A percentile compares a stretch with the other conserved stretches of the same genome.
These are phyloP conservation scores for Fusarium buharicum DNA, from an alignment of 2,329 filamentous ascomycete genomes.

Conservation along the genomic window DNA sequence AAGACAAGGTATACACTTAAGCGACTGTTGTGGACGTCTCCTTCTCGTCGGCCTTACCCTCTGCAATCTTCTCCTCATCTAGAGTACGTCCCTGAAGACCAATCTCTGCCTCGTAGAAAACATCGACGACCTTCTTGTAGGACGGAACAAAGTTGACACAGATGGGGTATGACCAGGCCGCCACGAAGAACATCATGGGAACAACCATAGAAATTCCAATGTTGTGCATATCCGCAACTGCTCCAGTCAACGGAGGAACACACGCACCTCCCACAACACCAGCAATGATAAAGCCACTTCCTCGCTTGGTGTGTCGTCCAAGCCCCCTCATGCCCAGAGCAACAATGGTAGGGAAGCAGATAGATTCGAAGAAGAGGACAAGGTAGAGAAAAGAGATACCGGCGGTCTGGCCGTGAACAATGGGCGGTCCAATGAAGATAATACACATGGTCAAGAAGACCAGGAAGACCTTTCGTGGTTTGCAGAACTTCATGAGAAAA, in stretches of 20 bases:
- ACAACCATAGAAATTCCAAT: constrained; percentile 74
- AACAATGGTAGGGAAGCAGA: constrained; percentile 84
- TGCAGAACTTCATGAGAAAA: constrained; percentile 72
- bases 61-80: constrained; percentile 46
- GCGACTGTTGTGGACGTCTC: constrained; percentile 7
- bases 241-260: constrained; percentile 77
- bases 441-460: constrained; percentile 72
- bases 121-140: constrained; percentile 72
- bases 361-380: constrained; percentile 81
- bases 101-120: constrained; percentile 59
- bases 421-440: constrained; percentile 66
- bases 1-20: not conserved
- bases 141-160: constrained; percentile 73
- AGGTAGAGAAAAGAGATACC: constrained; percentile 72
- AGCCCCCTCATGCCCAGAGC: constrained; percentile 80
- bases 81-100: constrained; percentile 49
- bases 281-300: constrained; percentile 74
- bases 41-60: constrained; percentile 23
- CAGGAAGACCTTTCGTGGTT: constrained; percentile 75
- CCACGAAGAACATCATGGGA: constrained; percentile 68
- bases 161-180: constrained; percentile 65
- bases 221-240: constrained; percentile 70
- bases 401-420: constrained; percentile 57
- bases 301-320: constrained; percentile 80
- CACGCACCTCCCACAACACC: constrained; percentile 78